phyloP scores from a whole-genome alignment of 768 basidiomycete species.

The Lenzites betulinus region DNA sequence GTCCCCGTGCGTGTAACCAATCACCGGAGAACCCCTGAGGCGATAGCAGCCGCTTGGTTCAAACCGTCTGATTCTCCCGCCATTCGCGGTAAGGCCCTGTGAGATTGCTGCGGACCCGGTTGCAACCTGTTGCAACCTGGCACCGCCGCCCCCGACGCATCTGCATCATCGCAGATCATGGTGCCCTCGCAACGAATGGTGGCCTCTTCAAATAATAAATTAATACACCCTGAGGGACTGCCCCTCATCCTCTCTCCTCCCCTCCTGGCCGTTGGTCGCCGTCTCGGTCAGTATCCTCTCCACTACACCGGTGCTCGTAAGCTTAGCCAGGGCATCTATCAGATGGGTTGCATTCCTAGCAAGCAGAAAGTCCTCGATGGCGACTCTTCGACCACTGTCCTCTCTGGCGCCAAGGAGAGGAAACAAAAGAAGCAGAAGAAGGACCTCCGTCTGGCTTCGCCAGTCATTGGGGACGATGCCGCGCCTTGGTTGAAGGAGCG shows the following conservation, averaged over 20 bases:
- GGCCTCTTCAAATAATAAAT: slow-evolving; percentile 10
- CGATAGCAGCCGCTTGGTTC: not conserved
- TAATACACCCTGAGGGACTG: slow-evolving; percentile 4
- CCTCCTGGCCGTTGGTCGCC: slow-evolving; percentile 2
- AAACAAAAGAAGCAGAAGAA: slow-evolving; percentile 12
- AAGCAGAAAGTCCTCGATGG: slow-evolving; percentile 32
- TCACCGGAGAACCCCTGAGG: not conserved
- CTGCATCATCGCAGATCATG: slow-evolving; percentile 20
- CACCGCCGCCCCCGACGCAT: slow-evolving; percentile 6
- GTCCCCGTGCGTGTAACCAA: not conserved
- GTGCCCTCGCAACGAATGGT: slow-evolving; percentile 16
- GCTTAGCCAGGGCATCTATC: not conserved
- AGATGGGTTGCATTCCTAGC: slow-evolving; percentile 49
- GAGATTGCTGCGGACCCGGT: slow-evolving; percentile 9
- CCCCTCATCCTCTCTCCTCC: not conserved
- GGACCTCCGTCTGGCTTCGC: slow-evolving; percentile 24
- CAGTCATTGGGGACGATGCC: slow-evolving; percentile 26
- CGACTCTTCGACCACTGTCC: slow-evolving; percentile 8
- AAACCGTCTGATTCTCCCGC: not conserved
- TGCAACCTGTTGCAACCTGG: not conserved
- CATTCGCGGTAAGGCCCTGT: not conserved
- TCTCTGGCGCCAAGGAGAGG: slow-evolving; percentile 6
- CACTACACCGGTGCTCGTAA: not conserved
- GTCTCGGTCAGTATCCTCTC: slow-evolving; percentile 1
- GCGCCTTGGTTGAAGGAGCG: slow-evolving; percentile 33